Percentiles rank a stretch among this genome's conserved stretches.
These are phyloP conservation scores for Leishmania amazonensis DNA, from an alignment of 208 protist species.

Conservation along the genomic window DNA sequence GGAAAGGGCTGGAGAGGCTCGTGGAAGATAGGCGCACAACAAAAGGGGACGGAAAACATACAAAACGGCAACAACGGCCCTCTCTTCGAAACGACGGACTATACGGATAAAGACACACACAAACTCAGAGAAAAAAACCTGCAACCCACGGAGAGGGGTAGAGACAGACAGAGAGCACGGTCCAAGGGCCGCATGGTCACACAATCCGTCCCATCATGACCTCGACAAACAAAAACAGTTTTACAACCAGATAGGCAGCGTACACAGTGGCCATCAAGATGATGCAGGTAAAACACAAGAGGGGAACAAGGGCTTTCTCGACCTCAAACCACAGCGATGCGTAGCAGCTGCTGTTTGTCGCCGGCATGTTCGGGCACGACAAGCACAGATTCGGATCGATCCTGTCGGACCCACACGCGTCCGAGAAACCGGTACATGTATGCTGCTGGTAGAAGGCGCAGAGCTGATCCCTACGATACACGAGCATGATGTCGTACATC, in stretches of 20 bases:
- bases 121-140: neutral
- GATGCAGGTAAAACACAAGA: constrained; percentile 10
- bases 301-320: neutral
- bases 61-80: too few relatives aligned
- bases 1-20: too few relatives aligned
- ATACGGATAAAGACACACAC: neutral
- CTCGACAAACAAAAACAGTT: neutral
- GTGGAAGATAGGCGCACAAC: neutral
- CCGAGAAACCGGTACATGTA: constrained; percentile 12
- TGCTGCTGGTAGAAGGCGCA: constrained; percentile 19
- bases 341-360: constrained; percentile 8
- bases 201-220: neutral
- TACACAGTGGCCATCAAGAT: constrained; percentile 8
- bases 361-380: neutral
- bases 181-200: neutral
- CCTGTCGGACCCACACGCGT: neutral
- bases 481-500: neutral
- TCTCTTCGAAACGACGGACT: too few relatives aligned
- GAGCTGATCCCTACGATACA: neutral
- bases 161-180: neutral
- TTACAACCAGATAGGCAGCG: constrained; percentile 6
- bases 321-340: neutral
- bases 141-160: neutral
- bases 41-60: neutral
- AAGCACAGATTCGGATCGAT: constrained; percentile 3